Evolutionary conservation across 805 yeast genomes (phyloP), one percentile per base, ranked within the genome.

Genomic region (Zygosaccharomyces gambellarensis): DNA sequence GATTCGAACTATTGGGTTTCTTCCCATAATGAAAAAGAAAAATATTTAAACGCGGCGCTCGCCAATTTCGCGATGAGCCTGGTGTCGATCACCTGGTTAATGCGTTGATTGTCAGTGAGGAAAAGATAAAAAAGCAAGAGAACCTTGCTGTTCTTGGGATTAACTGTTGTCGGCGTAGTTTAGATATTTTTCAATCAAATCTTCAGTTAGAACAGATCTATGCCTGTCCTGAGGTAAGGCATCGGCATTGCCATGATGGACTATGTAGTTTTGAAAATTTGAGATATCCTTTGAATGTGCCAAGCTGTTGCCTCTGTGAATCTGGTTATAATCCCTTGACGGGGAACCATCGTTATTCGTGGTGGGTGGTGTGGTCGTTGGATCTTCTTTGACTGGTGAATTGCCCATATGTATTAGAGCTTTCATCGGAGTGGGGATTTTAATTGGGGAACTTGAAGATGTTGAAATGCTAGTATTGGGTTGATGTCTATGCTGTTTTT

Each of bases 341-440:
- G 57, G 55, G 4, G 55, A 54, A 29, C 9, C 31, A 10, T 49
- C 28, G 9, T 25, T 25, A 25, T 25, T 25, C 9, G 6, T 25
- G 9, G 28, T 25, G 6, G 28, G 36, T 30, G n/a, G 23, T 5
- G 38, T 17, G 5, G 38, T 39, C 21, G 34, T n/a, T 17, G 19
- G 21, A 25, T 11, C 40, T 19, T 23, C 27, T 46, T 9, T 43
- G 36, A 53, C 55, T 9, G 65, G 64, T 3, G 64, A 52, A 39
- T 50, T 54, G 28, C 52, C 52, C 7, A 58, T 51, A 21, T 61
- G 49, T 36, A 61, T 60, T 3, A 61, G 48, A 40, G 57, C 58
- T 41, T 59, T 60, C 19, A 62, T 56, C 12, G 65, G 64, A 2
- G 65, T 57, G 11, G 59, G 58, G 14, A 61, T 47, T 14, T 53